Conservation (phyloP, 345 rosid species). For the Boechera divaricarpa region DNA sequence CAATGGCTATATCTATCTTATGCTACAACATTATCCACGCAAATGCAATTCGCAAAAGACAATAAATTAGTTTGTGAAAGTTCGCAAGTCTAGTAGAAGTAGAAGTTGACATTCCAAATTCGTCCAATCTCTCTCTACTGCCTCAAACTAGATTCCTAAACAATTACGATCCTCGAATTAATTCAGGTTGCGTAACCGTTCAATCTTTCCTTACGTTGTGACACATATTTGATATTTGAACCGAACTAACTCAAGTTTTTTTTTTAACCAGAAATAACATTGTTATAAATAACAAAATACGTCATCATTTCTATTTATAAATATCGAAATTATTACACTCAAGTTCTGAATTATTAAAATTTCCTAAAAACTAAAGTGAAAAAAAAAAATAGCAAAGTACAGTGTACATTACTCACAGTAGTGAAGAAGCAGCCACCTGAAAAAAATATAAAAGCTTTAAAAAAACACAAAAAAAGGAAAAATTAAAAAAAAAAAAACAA, state of each 20-base stretch:
- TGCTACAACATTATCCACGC: neutral
- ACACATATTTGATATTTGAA: conserved; percentile 16
- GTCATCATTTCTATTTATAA: conserved; percentile 17
- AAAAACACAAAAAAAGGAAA: neutral
- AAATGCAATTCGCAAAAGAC: neutral
- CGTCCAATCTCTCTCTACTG: neutral
- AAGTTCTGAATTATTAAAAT: neutral
- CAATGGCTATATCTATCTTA: neutral
- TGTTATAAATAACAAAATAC: conserved; percentile 7
- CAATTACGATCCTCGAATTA: neutral
- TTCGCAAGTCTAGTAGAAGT: neutral
- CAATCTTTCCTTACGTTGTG: conserved; percentile 1
- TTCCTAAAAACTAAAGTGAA: neutral
- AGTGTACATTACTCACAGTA: conserved; percentile 31
- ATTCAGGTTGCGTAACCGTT: conserved; percentile 29
- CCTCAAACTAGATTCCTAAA: too few species aligned
- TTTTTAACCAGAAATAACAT: neutral
- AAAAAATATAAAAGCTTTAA: neutral
- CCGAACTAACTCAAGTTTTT: conserved; percentile 24
- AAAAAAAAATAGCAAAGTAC: conserved; percentile 11
- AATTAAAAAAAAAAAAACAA: too few species aligned
- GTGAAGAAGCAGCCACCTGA: conserved; percentile 48
- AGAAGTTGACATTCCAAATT: conserved; percentile 27
- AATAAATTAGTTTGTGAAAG: neutral
- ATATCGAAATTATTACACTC: conserved; percentile 31